Conservation (phyloP, 2,329 filamentous ascomycete species). For the Fusarium irregulare region DNA sequence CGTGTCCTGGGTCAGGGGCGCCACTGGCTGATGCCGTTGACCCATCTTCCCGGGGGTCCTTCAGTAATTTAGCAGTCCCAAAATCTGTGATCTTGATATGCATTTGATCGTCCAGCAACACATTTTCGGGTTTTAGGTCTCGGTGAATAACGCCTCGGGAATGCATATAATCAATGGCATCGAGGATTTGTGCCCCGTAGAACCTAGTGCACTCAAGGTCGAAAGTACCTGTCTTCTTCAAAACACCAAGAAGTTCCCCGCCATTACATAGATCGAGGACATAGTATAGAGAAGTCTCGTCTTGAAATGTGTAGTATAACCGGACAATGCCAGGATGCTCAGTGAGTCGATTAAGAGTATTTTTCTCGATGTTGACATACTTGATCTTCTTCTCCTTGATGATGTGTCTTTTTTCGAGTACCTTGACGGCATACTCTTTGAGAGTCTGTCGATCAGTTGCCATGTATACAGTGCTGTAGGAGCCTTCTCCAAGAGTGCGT, state of each 20-base stretch:
- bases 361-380: slow-evolving; percentile 99
- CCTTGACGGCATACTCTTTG: slow-evolving; percentile 98
- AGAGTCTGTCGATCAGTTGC: slow-evolving; percentile 93
- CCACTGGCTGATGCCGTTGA: slow-evolving; percentile 53
- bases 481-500: slow-evolving; percentile 90
- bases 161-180: slow-evolving; percentile 98
- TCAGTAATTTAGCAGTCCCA: slow-evolving; percentile 92
- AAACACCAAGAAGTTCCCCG: slow-evolving; percentile 88
- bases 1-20: slow-evolving; percentile 51
- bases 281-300: slow-evolving; percentile 95
- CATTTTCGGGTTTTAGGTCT: slow-evolving; percentile 96
- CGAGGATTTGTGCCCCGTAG: slow-evolving; percentile 94
- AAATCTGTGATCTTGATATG: slow-evolving; percentile 99
- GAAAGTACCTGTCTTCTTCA: slow-evolving; percentile 95
- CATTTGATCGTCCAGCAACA: slow-evolving; percentile 94
- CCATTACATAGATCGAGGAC: slow-evolving; percentile 93
- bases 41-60: slow-evolving; percentile 53
- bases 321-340: slow-evolving; percentile 97
- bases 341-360: slow-evolving; percentile 93
- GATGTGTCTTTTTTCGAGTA: slow-evolving; percentile 97
- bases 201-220: slow-evolving; percentile 94
- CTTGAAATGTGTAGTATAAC: slow-evolving; percentile 98
- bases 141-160: slow-evolving; percentile 94
- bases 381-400: slow-evolving; percentile 99
- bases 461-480: slow-evolving; percentile 94